phyloP scores from a whole-genome alignment of 352 stramenopile species.

The Phytopythium montanum region DNA sequence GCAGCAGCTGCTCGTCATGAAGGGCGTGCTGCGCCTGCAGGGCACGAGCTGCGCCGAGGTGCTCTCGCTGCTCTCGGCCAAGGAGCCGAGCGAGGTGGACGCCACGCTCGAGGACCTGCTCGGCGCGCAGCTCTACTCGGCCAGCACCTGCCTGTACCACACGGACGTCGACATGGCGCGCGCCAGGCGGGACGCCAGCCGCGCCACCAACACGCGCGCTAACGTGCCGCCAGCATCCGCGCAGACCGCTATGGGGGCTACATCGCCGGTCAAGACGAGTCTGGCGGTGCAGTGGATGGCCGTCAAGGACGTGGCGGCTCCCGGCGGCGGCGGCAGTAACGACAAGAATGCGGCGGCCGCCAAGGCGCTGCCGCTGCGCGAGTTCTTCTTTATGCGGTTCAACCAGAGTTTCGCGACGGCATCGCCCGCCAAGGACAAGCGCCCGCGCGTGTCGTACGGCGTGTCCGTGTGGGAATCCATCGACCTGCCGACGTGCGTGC shows the following conservation, averaged over 20 bases:
- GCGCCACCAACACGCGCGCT: conserved; percentile 5
- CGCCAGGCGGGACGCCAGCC: conserved; percentile 2
- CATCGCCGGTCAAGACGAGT: conserved; percentile 19
- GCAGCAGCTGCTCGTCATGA: conserved; percentile 61
- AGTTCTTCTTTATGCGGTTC: conserved; percentile 83
- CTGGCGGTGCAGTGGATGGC: conserved; percentile 68
- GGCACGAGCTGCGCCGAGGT: conserved; percentile 69
- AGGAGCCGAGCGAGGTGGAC: conserved; percentile 35
- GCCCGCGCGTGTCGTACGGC: conserved; percentile 42
- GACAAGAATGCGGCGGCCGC: not conserved
- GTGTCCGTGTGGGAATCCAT: conserved; percentile 68
- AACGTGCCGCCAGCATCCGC: conserved; percentile 5
- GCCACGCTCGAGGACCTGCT: conserved; percentile 57
- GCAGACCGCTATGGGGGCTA: not conserved
- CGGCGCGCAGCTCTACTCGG: conserved; percentile 43
- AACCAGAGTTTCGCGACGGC: conserved; percentile 50
- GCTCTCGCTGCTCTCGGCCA: conserved; percentile 54
- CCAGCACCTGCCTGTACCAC: conserved; percentile 55
- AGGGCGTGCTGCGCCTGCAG: conserved; percentile 61
- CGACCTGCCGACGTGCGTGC: conserved; percentile 45
- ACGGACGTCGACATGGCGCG: conserved; percentile 24
- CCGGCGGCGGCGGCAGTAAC: not conserved
- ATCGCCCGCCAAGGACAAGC: conserved; percentile 19
- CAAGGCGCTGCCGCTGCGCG: conserved; percentile 37
- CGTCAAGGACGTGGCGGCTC: conserved; percentile 52